Evolutionary conservation across 352 stramenopile species (phyloP).

Genomic region (Globisporangium nodosum): DNA sequence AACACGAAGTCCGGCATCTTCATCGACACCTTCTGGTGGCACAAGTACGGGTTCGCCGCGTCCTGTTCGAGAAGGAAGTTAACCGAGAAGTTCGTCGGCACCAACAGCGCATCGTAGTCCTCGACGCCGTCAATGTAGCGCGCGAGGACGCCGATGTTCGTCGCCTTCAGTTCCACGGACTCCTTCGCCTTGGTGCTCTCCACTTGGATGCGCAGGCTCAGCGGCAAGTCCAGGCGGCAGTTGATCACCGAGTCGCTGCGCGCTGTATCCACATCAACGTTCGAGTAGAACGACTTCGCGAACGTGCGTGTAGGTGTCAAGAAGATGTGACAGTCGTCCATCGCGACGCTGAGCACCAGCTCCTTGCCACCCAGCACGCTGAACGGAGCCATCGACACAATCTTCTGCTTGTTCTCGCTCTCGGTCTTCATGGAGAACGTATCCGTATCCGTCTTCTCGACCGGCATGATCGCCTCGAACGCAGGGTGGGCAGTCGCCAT

Average conservation of each 20-base stretch:
- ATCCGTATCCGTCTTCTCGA: conserved; percentile 11
- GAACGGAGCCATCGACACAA: conserved; percentile 58
- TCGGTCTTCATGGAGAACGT: conserved; percentile 27
- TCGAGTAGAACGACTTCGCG: conserved; percentile 48
- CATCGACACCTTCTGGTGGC: conserved; percentile 46
- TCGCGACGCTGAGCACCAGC: conserved; percentile 36
- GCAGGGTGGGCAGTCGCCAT: conserved; percentile 37
- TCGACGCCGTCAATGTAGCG: conserved; percentile 42
- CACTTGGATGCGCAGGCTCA: conserved; percentile 36
- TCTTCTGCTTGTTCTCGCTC: conserved; percentile 22
- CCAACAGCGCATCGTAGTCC: conserved; percentile 38
- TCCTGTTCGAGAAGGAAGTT: conserved; percentile 54
- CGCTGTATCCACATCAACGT: conserved; percentile 41
- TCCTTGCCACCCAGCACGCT: conserved; percentile 51
- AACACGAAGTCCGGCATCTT: conserved; percentile 60
- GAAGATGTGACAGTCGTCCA: conserved; percentile 56
- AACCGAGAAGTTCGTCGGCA: conserved; percentile 36
- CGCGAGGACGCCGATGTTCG: conserved; percentile 40
- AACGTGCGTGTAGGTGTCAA: conserved; percentile 40
- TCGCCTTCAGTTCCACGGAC: conserved; percentile 39
- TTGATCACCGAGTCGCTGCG: conserved; percentile 42
- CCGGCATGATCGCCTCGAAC: conserved; percentile 12
- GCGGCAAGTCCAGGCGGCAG: conserved; percentile 44
- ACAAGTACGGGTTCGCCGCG: conserved; percentile 22
- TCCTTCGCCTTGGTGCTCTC: conserved; percentile 44